A percentile compares a stretch with the other conserved stretches of the same genome.
Evolutionary conservation across 2,329 filamentous ascomycete genomes (phyloP).

Genomic region (Ascochyta pisi): DNA sequence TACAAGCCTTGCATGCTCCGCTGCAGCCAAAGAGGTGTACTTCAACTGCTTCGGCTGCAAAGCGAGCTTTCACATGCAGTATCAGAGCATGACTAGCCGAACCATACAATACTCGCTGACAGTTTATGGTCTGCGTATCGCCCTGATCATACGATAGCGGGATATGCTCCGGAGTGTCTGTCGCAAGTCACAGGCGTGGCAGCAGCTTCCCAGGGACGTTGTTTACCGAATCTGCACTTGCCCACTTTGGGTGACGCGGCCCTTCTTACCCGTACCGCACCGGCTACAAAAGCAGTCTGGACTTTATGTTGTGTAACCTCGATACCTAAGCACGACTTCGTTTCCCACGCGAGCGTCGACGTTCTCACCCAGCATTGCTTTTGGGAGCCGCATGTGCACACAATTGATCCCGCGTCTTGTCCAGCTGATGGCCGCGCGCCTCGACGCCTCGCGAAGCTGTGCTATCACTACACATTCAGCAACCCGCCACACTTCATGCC

Average conservation of each 20-base stretch:
- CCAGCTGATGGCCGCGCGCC: neutral
- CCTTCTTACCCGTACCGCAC: neutral
- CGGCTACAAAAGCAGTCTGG: slow-evolving; percentile 13
- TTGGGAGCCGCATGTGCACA: slow-evolving; percentile 15
- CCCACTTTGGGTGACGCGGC: neutral
- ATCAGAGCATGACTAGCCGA: neutral
- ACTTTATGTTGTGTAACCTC: slow-evolving; percentile 14
- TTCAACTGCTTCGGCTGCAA: slow-evolving; percentile 8
- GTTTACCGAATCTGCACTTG: slow-evolving; percentile 11
- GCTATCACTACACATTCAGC: neutral
- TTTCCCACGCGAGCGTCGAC: slow-evolving; percentile 16
- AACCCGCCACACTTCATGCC: neutral
- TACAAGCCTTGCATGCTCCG: slow-evolving; percentile 5
- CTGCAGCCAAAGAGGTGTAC: slow-evolving; percentile 2
- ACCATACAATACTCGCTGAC: neutral
- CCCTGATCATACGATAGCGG: slow-evolving; percentile 4
- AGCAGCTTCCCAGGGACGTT: neutral
- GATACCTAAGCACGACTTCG: neutral
- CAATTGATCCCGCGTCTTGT: neutral
- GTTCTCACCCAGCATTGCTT: slow-evolving; percentile 12
- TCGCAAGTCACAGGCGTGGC: slow-evolving; percentile 1
- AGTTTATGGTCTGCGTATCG: neutral
- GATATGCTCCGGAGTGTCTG: neutral
- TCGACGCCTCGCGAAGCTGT: neutral
- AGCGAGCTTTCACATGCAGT: slow-evolving; percentile 7